Evolutionary conservation across 169 alveolate genomes (phyloP), one percentile per base, ranked within the genome.

Genomic region (Amoebophrya sp.): DNA sequence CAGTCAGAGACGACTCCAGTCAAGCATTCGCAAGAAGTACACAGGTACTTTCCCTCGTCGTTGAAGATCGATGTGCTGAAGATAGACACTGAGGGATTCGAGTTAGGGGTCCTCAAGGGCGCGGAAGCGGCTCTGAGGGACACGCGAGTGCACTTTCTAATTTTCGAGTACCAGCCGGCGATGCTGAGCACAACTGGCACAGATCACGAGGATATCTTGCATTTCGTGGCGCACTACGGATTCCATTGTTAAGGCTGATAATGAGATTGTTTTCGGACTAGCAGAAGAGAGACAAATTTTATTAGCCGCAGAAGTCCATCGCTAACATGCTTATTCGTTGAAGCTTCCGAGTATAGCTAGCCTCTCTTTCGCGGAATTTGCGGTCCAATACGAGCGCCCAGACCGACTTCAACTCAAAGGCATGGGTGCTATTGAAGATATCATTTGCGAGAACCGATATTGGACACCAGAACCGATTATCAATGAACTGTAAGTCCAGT

Each of bases 161-260:
- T 47, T 47, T 47, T 47, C 65, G 65, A 47, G 65, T 47, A 47
- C 65, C 65, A 47, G 65, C 65, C 65, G 65, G 65, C 65, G 65
- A 47, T 47, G 65, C 65, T 47, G 29, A 18, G 29, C 6, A 47
- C 6, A 12, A 47, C 65, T 18, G 65, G 65, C 29, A 47, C 65
- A 18, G 65, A 47, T 18, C 65, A 47, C 65, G 65, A 12, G 29
- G 65, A 47, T 47, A 12, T 47, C 6, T 18, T 47, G 29, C 65
- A 47, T 47, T 47, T 47, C 65, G 65, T 47, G 65, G 65, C 65
- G 65, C 65, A 47, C 65, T 47, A 47, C 65, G 65, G 65, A 18
- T 47, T 47, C 65, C 29, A 47, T 6, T 47, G 65, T 18, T n/a
- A n/a, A n/a, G n/a, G n/a, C n/a, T n/a, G n/a, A n/a, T n/a, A n/a